Percentiles rank a stretch among this genome's conserved stretches.
Conservation (phyloP, 2,329 filamentous ascomycete species). For the Aspergillus brasiliensis region DNA sequence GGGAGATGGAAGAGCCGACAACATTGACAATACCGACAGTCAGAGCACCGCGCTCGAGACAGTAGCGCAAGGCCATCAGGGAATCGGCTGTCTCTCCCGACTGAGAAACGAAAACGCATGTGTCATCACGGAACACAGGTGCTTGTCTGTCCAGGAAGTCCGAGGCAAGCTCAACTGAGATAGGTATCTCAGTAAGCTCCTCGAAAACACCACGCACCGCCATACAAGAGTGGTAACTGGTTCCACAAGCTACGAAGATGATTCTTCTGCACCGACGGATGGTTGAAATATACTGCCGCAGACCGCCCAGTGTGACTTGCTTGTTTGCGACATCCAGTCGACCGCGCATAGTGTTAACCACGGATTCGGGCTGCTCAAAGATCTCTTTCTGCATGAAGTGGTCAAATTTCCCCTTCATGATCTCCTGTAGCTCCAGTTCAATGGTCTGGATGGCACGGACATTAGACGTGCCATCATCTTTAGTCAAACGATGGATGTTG, state of each 20-base stretch:
- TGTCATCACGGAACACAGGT: conserved; percentile 98
- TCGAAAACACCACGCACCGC: conserved; percentile 97
- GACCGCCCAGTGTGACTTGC: conserved; percentile 90
- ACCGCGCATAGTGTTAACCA: conserved; percentile 99
- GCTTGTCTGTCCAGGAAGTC: conserved; percentile 97
- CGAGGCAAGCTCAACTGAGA: conserved; percentile 93
- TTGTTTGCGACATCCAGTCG: conserved; percentile 93
- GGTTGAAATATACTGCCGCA: conserved; percentile 93
- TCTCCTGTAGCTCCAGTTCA: conserved; percentile 98
- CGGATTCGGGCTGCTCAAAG: conserved; percentile 98
- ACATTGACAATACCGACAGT: conserved; percentile 99
- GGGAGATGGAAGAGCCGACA: conserved; percentile 96
- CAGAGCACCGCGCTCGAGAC: conserved; percentile 92
- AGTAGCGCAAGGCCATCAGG: conserved; percentile 94
- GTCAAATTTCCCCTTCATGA: conserved; percentile 99
- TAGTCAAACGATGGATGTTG: conserved; percentile 97
- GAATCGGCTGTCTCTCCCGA: conserved; percentile 98
- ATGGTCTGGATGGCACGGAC: conserved; percentile 98
- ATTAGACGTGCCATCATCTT: conserved; percentile 94
- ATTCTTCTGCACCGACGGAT: conserved; percentile 96
- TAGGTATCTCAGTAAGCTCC: conserved; percentile 96
- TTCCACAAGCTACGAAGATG: conserved; percentile 99
- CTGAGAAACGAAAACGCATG: conserved; percentile 97
- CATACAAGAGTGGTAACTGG: conserved; percentile 99
- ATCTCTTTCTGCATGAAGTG: conserved; percentile 99